Base-by-base conservation (phyloP, 176 grass and related monocot species). In the Avena eriantha region DNA sequence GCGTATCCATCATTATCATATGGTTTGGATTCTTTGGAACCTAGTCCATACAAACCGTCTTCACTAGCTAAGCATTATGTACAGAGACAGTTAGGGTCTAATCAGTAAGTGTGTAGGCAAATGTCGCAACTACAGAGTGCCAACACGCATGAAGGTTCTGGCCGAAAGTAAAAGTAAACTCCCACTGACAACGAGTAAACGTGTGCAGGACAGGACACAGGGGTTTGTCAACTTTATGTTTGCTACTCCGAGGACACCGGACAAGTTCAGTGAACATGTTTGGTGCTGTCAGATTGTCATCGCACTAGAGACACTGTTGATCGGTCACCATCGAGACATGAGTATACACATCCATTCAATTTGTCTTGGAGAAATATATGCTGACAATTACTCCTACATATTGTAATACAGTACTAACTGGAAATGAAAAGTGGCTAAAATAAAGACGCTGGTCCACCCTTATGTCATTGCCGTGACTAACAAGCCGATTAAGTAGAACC, bases 11-110 rank as follows among this genome's bases (percentile, higher is more conserved):
- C 19, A 54, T 76, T 11, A 34, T 31, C 73, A 19, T 53, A 47
- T 19, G 48, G 26, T 76, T 76, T 34, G 26, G 74, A 34, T 77
- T 55, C 74, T 51, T 21, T 77, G 49, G 10, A 76, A 55, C 74
- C 24, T 34, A 19, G 74, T 77, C 74, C 74, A 77, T 77, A 34
- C 26, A 55, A 77, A 75, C 13, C n/a, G 7, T 50, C 48, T 54
- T 49, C 74, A 77, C 73, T 54, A 76, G 15, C 48, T 33, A 31
- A 76, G 73, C 48, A 33, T 17, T 76, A 75, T 50, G 50, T 24
- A 3, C 13, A 24, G 11, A 48, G 14, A 48, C 7, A 76, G 8
- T 6, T 18, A 17, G 64, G 23, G 72, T 51, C 72, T 76, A 23
- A 50, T 51, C 72, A 51, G 47, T 22, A 75, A 15, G 39, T 50